Base-by-base conservation (phyloP, 805 yeast species). In the Spencermartinsiella europaea region DNA sequence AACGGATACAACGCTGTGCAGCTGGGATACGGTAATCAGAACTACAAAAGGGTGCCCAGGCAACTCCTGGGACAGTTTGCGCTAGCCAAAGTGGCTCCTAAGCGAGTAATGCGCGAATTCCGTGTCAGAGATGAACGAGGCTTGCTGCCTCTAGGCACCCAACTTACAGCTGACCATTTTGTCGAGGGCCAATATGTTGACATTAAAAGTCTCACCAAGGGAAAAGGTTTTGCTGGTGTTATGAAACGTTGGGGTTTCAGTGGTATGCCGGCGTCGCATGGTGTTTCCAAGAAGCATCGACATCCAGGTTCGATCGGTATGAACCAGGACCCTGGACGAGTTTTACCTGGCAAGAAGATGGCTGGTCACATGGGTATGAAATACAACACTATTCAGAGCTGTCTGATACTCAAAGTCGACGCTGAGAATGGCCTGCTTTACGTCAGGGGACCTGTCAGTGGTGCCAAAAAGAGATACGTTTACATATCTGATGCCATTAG, bases 191-290 rank as follows among this genome's bases (percentile, higher is more conserved):
- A 88, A 65, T 76, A 70, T 49, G 90, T 93, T 21, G 99, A 93
- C 63, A 70, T 88, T 44, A 76, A 80, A 62, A 84, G 90, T 14
- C 74, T 75, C 16, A 74, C 90, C 44, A 91, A 88, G 65, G 99
- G 99, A 68, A 93, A 93, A 68, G 99, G 99, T 8, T 88, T 88
- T 65, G 87, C 90, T 19, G 99, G 99, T 79, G 98, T 91, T 20
- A 93, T 93, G 96, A 91, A 91, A 66, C 81, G 96, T 69, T 85
- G 84, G 73, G 85, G 87, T 10, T 93, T 91, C 70, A 72, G 71
- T 39, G 99, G 99, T 75, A 78, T 85, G 66, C 77, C 80, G 37
- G 97, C 97, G 4, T 75, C 97, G 1, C 99, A 93, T 67, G 99
- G 99, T 84, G 90, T 86, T 21, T 87, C 99, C 22, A 72, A 77